Base-by-base conservation (phyloP, 176 grass and related monocot genomes). In the Carex pumila region DNA sequence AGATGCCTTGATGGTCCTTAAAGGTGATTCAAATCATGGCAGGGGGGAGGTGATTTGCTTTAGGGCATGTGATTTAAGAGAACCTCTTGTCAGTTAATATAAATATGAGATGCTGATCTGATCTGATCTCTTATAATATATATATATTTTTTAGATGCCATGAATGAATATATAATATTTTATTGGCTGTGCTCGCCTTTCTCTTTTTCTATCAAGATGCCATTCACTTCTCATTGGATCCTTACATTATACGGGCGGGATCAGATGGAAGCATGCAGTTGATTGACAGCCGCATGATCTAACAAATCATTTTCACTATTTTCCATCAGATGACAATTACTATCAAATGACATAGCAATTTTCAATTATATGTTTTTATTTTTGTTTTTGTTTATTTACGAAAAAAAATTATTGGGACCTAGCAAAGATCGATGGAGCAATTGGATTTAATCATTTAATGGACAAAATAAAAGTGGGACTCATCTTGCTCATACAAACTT, bases 61-160 rank as follows among this genome's bases (percentile, higher is more conserved):
- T 87, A 25, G 55, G 5, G 79, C 86, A 67, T 87, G 86, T 65
- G 58, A 87, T 84, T 83, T 84, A 83, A 84, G 58, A 87, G 73
- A 65, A 64, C 58, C 57, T 74, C 79, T 87, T 64, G 79, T 87
- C 78, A 73, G 77, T 37, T 61, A 58, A 82, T 63, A 73, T 67
- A 87, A 87, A 56, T 74, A 87, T 34, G 36, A 75, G 72, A 49
- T 87, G 47, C 19, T 32, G 15, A 64, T 75, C 64, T 65, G 34
- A n/a, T 52, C 29, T 62, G 55, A 76, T 25, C 11, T 76, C 22
- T 53, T 56, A 43, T 86, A 17, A 66, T 58, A 18, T 64, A 39
- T 39, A 39, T 39, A 6, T 39, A 1, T 6, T 31, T 63, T 30
- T 64, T 12, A 12, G 22, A 30, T 31, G 9, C 17, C 61, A 64